Percentiles rank a stretch among this genome's conserved stretches.
Conservation (phyloP, 495 filamentous ascomycete species). For the Xylaria intraflava region DNA sequence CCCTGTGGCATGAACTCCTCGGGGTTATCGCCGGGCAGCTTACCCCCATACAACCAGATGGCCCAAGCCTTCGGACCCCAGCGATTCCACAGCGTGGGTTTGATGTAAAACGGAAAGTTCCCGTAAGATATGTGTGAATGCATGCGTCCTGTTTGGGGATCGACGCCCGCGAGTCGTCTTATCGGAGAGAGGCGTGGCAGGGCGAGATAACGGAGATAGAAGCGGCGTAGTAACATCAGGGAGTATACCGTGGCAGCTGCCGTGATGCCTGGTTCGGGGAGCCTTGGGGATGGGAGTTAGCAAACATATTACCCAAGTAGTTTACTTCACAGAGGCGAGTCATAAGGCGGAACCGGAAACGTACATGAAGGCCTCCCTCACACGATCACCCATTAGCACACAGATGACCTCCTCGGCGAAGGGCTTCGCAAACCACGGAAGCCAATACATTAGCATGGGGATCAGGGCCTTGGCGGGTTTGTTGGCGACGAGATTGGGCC, state of each 20-base stretch:
- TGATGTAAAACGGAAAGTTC: slow-evolving; percentile 57
- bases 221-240: slow-evolving; percentile 42
- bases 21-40: slow-evolving; percentile 55
- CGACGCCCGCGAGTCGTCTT: slow-evolving; percentile 35
- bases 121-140: slow-evolving; percentile 34
- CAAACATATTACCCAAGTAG: background rate
- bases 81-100: slow-evolving; percentile 54
- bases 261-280: slow-evolving; percentile 23
- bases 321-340: background rate
- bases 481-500: slow-evolving; percentile 18
- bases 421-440: slow-evolving; percentile 45
- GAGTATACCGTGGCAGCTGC: slow-evolving; percentile 17
- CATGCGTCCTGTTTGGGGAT: slow-evolving; percentile 40
- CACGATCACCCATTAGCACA: slow-evolving; percentile 56
- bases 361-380: slow-evolving; percentile 60
- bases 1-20: slow-evolving; percentile 53
- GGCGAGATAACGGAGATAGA: slow-evolving; percentile 48
- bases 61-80: slow-evolving; percentile 52
- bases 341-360: slow-evolving; percentile 12
- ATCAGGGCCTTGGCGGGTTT: slow-evolving; percentile 49
- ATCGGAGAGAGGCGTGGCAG: slow-evolving; percentile 49
- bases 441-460: slow-evolving; percentile 51
- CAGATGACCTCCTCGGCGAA: slow-evolving; percentile 46
- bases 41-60: slow-evolving; percentile 47
- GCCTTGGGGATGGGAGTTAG: slow-evolving; percentile 5